Evolutionary conservation across 192 early-diverging fungal species (phyloP), one percentile per base, ranked within the genome.

Genomic region (Coemansia furcata): DNA sequence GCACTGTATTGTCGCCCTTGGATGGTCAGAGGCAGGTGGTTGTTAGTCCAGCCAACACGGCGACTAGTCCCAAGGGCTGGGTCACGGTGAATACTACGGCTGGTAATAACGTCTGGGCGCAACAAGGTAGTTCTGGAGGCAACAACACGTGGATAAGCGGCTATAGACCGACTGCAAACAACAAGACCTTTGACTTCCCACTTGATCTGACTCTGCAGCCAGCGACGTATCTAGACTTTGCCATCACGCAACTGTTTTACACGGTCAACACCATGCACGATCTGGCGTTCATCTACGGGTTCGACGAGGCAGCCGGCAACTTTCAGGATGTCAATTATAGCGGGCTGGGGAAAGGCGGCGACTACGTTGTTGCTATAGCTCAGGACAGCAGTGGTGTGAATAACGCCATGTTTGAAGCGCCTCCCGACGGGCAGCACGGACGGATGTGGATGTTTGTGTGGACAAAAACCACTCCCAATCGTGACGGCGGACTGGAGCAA

Each of bases 371-470:
- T 77, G 95, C 94, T 30, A 91, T 91, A 72, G 94, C 92, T 8
- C 96, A 98, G 77, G 94, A 96, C 78, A 92, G 93, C 5, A 88
- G 89, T 40, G 96, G 95, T 50, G 87, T 85, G 65, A 94, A 95
- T 74, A 96, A 95, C 83, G 96, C 96, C 64, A 94, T 95, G 76
- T 98, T 98, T 86, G 92, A 92, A 9, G 94, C 96, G 35, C 95
- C 95, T 21, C 94, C 93, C 2, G 96, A 98, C 85, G 96, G 96
- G 62, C 87, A 92, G 73, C 86, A 87, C 61, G 89, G 89, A 21
- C 85, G 89, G 30, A 98, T 98, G 96, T 88, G 94, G 55, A 98
- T 98, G 96, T 97, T 93, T 63, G 87, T 94, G 6, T 98, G 96
- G 96, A 91, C 92, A 65, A 71, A 80, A 29, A 89, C 88, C 5